Evolutionary conservation across 345 rosid genomes (phyloP).

Genomic region (Eutrema japonicum): DNA sequence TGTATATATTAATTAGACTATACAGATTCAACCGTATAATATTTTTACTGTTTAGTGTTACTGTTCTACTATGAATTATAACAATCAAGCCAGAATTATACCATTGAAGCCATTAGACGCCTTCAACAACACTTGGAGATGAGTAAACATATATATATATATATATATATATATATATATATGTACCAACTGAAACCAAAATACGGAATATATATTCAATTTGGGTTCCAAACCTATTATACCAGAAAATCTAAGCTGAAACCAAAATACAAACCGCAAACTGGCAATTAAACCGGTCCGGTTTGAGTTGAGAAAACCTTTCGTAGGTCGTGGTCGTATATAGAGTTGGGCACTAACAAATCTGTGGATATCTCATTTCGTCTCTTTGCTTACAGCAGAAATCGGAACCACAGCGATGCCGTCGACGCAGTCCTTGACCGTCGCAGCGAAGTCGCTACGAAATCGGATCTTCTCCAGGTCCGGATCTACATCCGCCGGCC

Average conservation of each 20-base stretch:
- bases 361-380: not conserved
- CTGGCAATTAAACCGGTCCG: constrained; percentile 16
- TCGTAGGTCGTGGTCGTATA: constrained; percentile 30
- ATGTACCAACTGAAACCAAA: too few species aligned
- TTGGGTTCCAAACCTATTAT: not conserved
- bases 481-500: constrained; percentile 63
- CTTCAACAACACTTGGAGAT: too few species aligned
- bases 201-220: not conserved
- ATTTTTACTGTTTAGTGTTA: too few species aligned
- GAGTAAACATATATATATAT: too few species aligned
- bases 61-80: too few species aligned
- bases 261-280: not conserved
- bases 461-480: constrained; percentile 57
- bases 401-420: constrained; percentile 42
- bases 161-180: too few species aligned
- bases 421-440: constrained; percentile 48
- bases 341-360: not conserved
- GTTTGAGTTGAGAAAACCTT: not conserved
- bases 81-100: too few species aligned
- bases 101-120: too few species aligned
- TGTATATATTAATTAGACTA: too few species aligned
- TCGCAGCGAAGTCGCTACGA: constrained; percentile 61
- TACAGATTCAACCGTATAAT: too few species aligned
- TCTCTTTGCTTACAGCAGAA: constrained; percentile 12
- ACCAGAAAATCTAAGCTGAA: not conserved